These are phyloP conservation scores for Omphalotus guepiniiformis DNA, from an alignment of 768 basidiomycete genomes.

Conservation along the genomic window DNA sequence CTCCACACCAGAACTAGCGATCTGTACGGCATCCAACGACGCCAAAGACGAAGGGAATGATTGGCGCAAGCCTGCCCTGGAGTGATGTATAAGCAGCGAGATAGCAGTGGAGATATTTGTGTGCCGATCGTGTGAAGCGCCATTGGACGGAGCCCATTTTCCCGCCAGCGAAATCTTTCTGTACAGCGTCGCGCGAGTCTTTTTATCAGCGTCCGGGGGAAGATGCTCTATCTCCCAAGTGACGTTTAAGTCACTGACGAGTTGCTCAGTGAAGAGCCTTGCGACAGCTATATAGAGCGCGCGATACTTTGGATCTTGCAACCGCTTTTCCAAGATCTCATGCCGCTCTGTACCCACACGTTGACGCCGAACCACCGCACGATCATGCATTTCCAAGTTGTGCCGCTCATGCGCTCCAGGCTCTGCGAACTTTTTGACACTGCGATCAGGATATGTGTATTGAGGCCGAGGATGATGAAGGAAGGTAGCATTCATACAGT, in stretches of 20 bases:
- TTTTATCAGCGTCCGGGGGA: conserved; percentile 22
- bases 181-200: conserved; percentile 27
- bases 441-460: conserved; percentile 9
- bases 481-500: conserved; percentile 17
- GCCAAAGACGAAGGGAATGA: conserved; percentile 30
- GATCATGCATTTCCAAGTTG: conserved; percentile 8
- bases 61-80: conserved; percentile 21
- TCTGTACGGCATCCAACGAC: conserved; percentile 13
- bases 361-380: conserved; percentile 22
- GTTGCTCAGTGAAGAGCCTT: conserved; percentile 51
- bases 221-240: conserved; percentile 34
- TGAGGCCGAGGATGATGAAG: conserved; percentile 15
- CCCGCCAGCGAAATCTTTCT: conserved; percentile 51
- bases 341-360: conserved; percentile 24
- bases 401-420: not conserved
- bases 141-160: conserved; percentile 70
- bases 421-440: conserved; percentile 1
- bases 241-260: conserved; percentile 43
- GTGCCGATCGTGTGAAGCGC: conserved; percentile 53
- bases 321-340: conserved; percentile 34
- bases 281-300: conserved; percentile 63
- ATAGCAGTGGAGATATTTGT: conserved; percentile 67
- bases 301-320: conserved; percentile 46
- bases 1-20: conserved; percentile 26
- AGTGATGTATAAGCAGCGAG: conserved; percentile 43